Conservation (phyloP, 495 filamentous ascomycete species). For the Daldinia bambusicola region DNA sequence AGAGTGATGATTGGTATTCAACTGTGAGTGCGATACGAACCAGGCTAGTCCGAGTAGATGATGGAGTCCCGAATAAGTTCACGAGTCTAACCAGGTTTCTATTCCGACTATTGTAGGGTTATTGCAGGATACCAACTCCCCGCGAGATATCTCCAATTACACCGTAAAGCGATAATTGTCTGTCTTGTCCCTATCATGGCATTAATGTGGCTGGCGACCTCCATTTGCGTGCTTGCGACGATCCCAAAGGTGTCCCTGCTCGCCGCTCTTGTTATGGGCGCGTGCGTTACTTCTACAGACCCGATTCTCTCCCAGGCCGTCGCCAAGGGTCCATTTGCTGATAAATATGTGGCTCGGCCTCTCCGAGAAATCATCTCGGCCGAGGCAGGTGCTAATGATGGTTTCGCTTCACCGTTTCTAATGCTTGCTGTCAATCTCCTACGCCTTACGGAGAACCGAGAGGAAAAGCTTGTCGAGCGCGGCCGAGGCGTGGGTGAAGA, state of each 20-base stretch:
- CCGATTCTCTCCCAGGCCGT: slow-evolving; percentile 69
- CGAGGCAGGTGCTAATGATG: slow-evolving; percentile 70
- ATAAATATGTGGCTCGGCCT: slow-evolving; percentile 66
- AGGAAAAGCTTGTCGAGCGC: slow-evolving; percentile 61
- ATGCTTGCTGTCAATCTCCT: slow-evolving; percentile 66
- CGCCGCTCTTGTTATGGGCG: slow-evolving; percentile 67
- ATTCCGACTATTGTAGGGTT: slow-evolving; percentile 59
- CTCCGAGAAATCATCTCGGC: slow-evolving; percentile 71
- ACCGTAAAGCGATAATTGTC: slow-evolving; percentile 77
- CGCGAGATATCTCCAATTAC: slow-evolving; percentile 76
- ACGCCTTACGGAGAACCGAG: slow-evolving; percentile 59
- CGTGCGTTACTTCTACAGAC: slow-evolving; percentile 71
- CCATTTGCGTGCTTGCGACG: slow-evolving; percentile 75
- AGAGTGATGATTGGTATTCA: slow-evolving; percentile 67
- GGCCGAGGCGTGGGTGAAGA: slow-evolving; percentile 58
- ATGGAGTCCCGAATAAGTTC: slow-evolving; percentile 39
- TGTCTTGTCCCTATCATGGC: slow-evolving; percentile 88
- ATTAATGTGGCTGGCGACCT: slow-evolving; percentile 85
- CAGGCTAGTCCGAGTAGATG: slow-evolving; percentile 52
- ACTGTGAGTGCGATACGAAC: slow-evolving; percentile 50
- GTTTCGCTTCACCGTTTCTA: slow-evolving; percentile 69
- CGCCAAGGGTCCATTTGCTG: slow-evolving; percentile 70
- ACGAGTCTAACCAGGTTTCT: slow-evolving; percentile 45
- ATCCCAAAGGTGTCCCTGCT: slow-evolving; percentile 65
- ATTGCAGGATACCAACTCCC: slow-evolving; percentile 88